phyloP scores from a whole-genome alignment of 495 filamentous ascomycete species.

The Durotheca rogersii region DNA sequence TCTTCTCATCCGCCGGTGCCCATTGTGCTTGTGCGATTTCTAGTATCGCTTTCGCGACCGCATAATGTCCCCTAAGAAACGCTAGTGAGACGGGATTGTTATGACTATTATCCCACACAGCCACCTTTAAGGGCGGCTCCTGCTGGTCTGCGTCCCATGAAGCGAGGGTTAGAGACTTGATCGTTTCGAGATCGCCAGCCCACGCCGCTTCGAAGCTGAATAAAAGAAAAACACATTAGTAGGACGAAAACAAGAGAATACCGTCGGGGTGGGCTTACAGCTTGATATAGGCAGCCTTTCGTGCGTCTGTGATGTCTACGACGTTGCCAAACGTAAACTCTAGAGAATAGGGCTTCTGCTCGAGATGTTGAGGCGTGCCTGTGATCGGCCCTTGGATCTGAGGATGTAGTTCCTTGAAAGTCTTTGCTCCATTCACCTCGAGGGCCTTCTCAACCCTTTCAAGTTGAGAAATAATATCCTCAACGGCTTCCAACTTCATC shows the following conservation, averaged over 20 bases:
- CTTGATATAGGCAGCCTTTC: constrained; percentile 57
- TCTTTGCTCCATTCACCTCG: constrained; percentile 59
- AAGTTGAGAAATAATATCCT: constrained; percentile 49
- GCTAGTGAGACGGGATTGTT: constrained; percentile 64
- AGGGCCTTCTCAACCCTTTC: constrained; percentile 55
- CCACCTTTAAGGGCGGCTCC: constrained; percentile 60
- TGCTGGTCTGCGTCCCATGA: constrained; percentile 49
- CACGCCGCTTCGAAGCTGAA: constrained; percentile 68
- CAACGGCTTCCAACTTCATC: constrained; percentile 55
- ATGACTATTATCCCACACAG: constrained; percentile 47
- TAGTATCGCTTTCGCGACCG: constrained; percentile 62
- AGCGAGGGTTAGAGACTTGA: constrained; percentile 51
- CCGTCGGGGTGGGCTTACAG: constrained; percentile 35
- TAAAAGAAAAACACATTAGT: constrained; percentile 40
- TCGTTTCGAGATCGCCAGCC: constrained; percentile 60
- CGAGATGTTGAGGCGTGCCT: constrained; percentile 1
- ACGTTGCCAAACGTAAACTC: constrained; percentile 48
- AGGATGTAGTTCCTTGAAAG: constrained; percentile 63
- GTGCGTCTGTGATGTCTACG: constrained; percentile 52
- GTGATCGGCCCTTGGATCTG: constrained; percentile 35
- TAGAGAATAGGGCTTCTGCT: constrained; percentile 44
- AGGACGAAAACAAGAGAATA: background rate
- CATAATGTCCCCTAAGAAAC: constrained; percentile 59
- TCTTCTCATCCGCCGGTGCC: constrained; percentile 45
- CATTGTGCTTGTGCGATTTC: constrained; percentile 68